Evolutionary conservation across 192 early-diverging fungal genomes (phyloP), one percentile per base, ranked within the genome.

Genomic region (Coemansia sp.): DNA sequence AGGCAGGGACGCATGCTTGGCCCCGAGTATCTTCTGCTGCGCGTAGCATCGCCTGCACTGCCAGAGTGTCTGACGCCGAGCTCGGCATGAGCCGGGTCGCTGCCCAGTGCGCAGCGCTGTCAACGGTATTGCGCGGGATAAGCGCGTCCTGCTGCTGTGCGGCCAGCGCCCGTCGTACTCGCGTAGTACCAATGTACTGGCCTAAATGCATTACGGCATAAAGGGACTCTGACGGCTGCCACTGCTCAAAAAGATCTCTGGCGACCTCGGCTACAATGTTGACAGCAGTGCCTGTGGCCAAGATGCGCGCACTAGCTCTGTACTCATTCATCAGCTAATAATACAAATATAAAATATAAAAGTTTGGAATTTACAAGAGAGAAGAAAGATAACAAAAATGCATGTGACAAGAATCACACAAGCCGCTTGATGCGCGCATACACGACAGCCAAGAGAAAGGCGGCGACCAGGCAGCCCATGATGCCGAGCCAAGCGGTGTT

Each of bases 401-500:
- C 62, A 61, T 24, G 65, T 69, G 68, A 43, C 34, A 27, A 29
- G 27, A 29, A 38, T 47, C 24, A 74, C 20, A 74, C 5, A 8
- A 62, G 13, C 4, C 49, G 10, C 39, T 60, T 70, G 46, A 46
- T 36, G 18, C 72, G 69, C 20, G 70, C 60, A 33, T 58, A 22
- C 9, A 62, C 71, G 15, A 82, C 60, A 31, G 78, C 63, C 1
- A 71, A 11, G 38, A 78, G 69, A 49, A 87, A 70, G n/a, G 68
- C 46, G 1, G 62, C 73, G 18, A 88, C 70, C 1, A 76, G 62
- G 1, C 69, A 67, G 39, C 86, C 83, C 47, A 90, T 83, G 71
- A 87, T 87, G 66, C 84, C 85, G 67, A 90, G 83, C 82, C 87
- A 92, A 15, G 76, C 74, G 0, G 41, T 10, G 43, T 73, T 31